These are phyloP conservation scores for Sindora glabra DNA, from an alignment of 306 rosid species.

Conservation along the genomic window DNA sequence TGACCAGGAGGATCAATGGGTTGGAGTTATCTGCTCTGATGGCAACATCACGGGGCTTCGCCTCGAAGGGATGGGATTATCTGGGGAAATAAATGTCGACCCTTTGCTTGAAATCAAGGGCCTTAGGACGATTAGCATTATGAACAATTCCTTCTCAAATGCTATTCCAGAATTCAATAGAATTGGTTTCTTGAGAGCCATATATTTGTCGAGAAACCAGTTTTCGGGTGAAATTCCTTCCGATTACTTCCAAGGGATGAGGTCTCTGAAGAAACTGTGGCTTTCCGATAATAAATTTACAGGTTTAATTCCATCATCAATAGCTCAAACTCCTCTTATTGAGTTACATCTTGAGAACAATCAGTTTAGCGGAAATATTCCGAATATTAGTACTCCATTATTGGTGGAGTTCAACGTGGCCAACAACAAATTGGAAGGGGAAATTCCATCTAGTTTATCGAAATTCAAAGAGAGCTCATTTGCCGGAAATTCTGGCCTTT, in stretches of 20 bases:
- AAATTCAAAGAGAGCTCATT: constrained; percentile 33
- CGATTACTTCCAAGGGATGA: constrained; percentile 44
- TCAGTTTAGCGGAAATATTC: constrained; percentile 52
- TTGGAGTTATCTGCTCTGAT: constrained; percentile 38
- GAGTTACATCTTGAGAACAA: constrained; percentile 63
- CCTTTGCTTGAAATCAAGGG: constrained; percentile 34
- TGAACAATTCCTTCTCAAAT: constrained; percentile 50
- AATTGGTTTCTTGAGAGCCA: constrained; percentile 39
- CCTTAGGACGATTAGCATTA: constrained; percentile 44
- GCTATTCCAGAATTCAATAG: constrained; percentile 53
- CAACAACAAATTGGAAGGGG: constrained; percentile 65
- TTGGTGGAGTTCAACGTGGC: constrained; percentile 35
- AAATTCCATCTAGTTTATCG: constrained; percentile 39
- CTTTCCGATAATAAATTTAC: constrained; percentile 48
- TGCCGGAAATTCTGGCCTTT: constrained; percentile 46
- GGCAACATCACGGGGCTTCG: constrained; percentile 48
- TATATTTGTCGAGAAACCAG: constrained; percentile 50
- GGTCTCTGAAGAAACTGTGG: constrained; percentile 59
- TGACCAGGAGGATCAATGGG: constrained; percentile 27
- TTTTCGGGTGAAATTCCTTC: constrained; percentile 60
- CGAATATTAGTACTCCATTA: constrained; percentile 15
- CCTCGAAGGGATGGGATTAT: constrained; percentile 36
- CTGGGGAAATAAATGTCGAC: constrained; percentile 33
- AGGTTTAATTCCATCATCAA: constrained; percentile 49
- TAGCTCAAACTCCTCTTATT: constrained; percentile 31